Evolutionary conservation across 305 asterid species (phyloP), one percentile per base, ranked within the genome.

Genomic region (Solanum chacoense): DNA sequence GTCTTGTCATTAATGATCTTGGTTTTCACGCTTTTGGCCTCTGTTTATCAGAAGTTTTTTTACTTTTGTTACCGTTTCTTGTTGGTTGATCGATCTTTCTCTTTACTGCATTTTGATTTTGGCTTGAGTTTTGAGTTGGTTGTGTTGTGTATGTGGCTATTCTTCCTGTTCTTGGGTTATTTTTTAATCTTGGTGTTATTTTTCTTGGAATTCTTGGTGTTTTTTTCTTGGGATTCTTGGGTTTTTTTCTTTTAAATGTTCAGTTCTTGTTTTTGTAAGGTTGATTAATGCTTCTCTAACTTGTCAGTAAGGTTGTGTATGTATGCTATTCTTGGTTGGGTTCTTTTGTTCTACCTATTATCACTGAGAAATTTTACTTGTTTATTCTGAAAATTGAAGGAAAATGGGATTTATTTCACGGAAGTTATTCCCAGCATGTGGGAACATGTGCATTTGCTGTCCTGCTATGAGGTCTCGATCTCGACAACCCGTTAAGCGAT

Each of bases 381-480:
- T 36, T 59, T 83, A 87, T 74, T 67, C 78, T 55, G 35, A 10
- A 75, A 28, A 22, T 45, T 63, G 34, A 16, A 92, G 95, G 93
- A 91, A 88, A 91, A 97, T 97, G 99, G 99, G 99, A 75, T 93
- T 94, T 14, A 94, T 97, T 93, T 97, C 99, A 85, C 95, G 99
- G 67, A 96, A 96, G 93, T 67, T 97, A 84, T 95, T 96, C 92
- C 99, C 99, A 72, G 99, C 97, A 91, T 97, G 99, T 91, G 99
- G 93, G 94, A 96, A 95, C 92, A 95, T 97, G 99, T 97, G 99
- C 88, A 94, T 97, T 3, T 97, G 99, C 95, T 97, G 99, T 90
- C 99, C 99, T 88, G 98, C 99, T 86, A 91, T 97, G 92, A 95
- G 99, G 94, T 95, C 99, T 16, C 94, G 98, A 86, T 97, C 99